These are phyloP conservation scores for Camellia japonica DNA, from an alignment of 148 eudicot genomes.

Conservation along the genomic window DNA sequence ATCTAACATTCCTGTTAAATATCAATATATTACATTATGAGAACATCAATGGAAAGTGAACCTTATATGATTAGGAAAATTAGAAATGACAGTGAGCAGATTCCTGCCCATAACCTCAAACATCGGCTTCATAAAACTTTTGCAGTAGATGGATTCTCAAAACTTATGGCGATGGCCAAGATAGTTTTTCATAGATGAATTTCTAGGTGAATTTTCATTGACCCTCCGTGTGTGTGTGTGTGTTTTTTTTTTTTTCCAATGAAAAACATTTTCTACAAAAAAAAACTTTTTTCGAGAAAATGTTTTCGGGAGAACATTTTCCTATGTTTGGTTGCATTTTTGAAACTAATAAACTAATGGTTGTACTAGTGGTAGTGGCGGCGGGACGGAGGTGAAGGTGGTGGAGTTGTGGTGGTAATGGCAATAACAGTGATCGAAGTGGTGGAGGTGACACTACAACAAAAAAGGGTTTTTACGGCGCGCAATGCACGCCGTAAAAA, in stretches of 20 bases:
- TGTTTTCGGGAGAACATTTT: too few relatives aligned
- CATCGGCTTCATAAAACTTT: neutral
- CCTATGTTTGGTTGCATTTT: too few relatives aligned
- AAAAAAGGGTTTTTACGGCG: too few relatives aligned
- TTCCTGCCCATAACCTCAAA: neutral
- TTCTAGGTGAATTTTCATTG: neutral
- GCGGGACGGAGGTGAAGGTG: neutral
- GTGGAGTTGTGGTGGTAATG: neutral
- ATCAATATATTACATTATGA: neutral
- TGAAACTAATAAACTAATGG: too few relatives aligned
- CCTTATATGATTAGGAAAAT: neutral
- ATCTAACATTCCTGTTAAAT: slow-evolving; percentile 75
- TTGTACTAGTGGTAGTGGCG: too few relatives aligned
- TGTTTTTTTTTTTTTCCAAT: neutral
- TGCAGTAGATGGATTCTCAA: neutral
- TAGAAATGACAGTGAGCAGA: neutral
- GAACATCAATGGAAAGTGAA: neutral
- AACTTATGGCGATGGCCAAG: neutral
- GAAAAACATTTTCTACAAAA: too few relatives aligned
- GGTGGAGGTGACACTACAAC: too few relatives aligned
- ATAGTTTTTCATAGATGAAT: neutral
- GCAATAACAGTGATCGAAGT: neutral
- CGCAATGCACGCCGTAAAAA: too few relatives aligned
- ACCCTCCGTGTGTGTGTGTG: too few relatives aligned
- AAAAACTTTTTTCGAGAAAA: too few relatives aligned